Evolutionary conservation across 371 early-diverging fungal genomes (phyloP), one percentile per base, ranked within the genome.

Genomic region (Mucor piriformis): DNA sequence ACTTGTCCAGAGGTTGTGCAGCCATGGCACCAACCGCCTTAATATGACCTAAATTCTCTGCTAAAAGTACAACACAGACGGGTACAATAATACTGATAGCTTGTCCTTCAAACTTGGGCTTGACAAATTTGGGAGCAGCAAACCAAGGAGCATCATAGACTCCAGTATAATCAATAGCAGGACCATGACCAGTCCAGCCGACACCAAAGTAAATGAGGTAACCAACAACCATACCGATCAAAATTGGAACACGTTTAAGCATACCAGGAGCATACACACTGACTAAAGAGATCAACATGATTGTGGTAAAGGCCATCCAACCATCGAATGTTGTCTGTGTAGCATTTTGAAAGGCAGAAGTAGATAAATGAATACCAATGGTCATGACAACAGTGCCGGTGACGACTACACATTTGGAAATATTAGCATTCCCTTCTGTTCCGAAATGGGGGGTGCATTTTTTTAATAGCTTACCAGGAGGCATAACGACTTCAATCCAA

Each of bases 11-110:
- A 7, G 78, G 69, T 11, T 56, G 57, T 25, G 65, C 70, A 11
- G 83, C 72, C 78, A 86, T 77, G 20, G 77, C 76, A 38, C 77
- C 70, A 2, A 83, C 75, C 5, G 84, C 83, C 47, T 83, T 81
- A 56, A 85, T 75, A 53, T 85, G 84, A 42, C 85, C 87, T 43
- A 83, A 54, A 52, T 85, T 83, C 49, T 86, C 85, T 12, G 83
- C 84, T 3, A 81, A 52, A 18, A 81, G 59, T 12, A 83, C 78
- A 50, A 84, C 69, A 46, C 78, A 73, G 11, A 83, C 77, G 25
- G 87, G 85, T 2, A 76, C 73, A 54, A 85, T 83, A 50, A 72
- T 67, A 43, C 81, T 76, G 57, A 84, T 81, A 15, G 84, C 83
- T 32, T 70, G 57, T 1, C 62, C 64, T 6, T 78, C 73, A 67